A percentile compares a stretch with the other conserved stretches of the same genome.
Evolutionary conservation across 2,329 filamentous ascomycete genomes (phyloP).

Genomic region (Coniochaeta pulveracea): DNA sequence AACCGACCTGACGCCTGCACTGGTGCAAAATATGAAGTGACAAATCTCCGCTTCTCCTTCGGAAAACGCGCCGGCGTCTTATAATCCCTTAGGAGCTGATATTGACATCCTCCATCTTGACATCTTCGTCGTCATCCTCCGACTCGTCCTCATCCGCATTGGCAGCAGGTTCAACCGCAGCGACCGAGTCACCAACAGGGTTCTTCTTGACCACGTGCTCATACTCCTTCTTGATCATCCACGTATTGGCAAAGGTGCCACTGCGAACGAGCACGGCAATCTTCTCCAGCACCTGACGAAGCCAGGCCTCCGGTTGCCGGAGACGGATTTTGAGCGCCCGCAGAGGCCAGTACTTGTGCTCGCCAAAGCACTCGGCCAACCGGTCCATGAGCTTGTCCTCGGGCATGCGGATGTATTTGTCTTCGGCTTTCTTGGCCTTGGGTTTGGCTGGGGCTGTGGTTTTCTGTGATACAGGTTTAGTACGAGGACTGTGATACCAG

Average conservation of each 20-base stretch:
- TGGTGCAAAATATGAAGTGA: too few species aligned
- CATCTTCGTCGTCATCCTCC: constrained; percentile 51
- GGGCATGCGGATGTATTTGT: constrained; percentile 84
- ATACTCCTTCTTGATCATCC: constrained; percentile 67
- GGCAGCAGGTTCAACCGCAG: too few species aligned
- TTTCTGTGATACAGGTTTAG: constrained; percentile 31
- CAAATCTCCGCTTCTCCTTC: too few species aligned
- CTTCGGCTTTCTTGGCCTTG: constrained; percentile 55
- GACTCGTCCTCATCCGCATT: constrained; percentile 43
- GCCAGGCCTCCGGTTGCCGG: constrained; percentile 84
- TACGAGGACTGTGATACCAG: neutral
- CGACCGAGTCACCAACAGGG: constrained; percentile 17
- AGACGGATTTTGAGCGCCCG: constrained; percentile 68
- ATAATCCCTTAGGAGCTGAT: too few species aligned
- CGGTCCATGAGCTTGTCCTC: constrained; percentile 79
- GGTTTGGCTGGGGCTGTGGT: constrained; percentile 29
- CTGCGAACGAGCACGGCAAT: constrained; percentile 74
- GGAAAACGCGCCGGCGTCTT: too few species aligned
- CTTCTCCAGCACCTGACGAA: constrained; percentile 74
- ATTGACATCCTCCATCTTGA: constrained; percentile 74
- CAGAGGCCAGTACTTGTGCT: constrained; percentile 91
- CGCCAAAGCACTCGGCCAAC: constrained; percentile 72
- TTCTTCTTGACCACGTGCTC: constrained; percentile 28
- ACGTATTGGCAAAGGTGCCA: constrained; percentile 76
- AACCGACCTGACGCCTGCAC: too few species aligned